Percentiles rank a stretch among this genome's conserved stretches.
phyloP scores from a whole-genome alignment of 1,284 basidiomycete species.

The Ustilago xerochloae region DNA sequence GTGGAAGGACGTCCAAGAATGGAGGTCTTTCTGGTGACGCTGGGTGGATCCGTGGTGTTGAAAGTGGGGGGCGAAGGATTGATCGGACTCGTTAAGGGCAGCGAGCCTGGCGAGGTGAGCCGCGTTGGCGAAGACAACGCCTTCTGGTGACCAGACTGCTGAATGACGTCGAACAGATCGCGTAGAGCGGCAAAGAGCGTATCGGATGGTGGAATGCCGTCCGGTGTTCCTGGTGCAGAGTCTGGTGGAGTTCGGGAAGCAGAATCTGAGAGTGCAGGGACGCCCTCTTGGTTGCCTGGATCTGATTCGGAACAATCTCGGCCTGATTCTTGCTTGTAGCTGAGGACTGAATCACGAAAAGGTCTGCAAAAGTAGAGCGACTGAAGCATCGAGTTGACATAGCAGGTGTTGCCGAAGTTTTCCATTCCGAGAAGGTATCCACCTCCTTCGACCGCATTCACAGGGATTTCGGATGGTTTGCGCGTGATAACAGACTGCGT shows the following conservation, averaged over 20 bases:
- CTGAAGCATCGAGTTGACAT: conserved; percentile 97
- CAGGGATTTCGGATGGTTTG: conserved; percentile 35
- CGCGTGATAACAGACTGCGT: conserved; percentile 25
- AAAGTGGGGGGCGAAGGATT: conserved; percentile 19
- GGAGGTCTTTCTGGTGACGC: conserved; percentile 30
- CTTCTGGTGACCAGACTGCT: conserved; percentile 37
- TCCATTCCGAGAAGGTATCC: conserved; percentile 59
- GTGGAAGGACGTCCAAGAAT: conserved; percentile 38
- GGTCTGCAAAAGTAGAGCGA: conserved; percentile 89
- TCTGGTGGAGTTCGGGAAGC: conserved; percentile 15
- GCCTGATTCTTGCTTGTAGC: conserved; percentile 17
- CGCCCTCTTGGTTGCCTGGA: conserved; percentile 5
- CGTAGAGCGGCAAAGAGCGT: conserved; percentile 49
- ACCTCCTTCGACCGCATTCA: conserved; percentile 37
- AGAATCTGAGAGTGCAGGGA: conserved; percentile 7
- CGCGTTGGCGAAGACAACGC: conserved; percentile 31
- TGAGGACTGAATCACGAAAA: conserved; percentile 78
- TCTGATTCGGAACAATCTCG: conserved; percentile 23
- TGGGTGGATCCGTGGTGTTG: conserved; percentile 3
- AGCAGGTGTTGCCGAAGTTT: conserved; percentile 71
- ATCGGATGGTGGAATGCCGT: conserved; percentile 39
- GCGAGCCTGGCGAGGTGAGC: conserved; percentile 23
- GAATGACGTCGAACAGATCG: conserved; percentile 50
- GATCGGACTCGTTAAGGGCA: conserved; percentile 33
- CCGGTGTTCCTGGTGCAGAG: conserved; percentile 8